phyloP scores from a whole-genome alignment of 192 early-diverging fungal genomes.

The Backusella tuberculispora region DNA sequence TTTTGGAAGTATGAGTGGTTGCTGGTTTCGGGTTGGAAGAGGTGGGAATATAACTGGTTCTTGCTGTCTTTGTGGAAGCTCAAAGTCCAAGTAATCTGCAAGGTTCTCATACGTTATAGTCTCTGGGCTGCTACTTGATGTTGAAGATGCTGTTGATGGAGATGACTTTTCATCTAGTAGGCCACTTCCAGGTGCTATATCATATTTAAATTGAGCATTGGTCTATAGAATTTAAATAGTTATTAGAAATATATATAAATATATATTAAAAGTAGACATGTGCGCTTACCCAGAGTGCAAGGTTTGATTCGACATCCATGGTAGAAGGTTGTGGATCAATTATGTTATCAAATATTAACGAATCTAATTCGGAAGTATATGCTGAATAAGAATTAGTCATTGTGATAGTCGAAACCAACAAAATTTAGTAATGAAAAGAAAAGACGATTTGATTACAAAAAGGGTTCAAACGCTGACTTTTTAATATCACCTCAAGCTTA shows the following conservation, averaged over 20 bases:
- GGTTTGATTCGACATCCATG: conserved; percentile 18
- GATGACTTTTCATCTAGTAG: conserved; percentile 30
- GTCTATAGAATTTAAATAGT: conserved; percentile 30
- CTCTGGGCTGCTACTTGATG: conserved; percentile 1
- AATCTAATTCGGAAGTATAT: conserved; percentile 14
- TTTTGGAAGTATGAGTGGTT: conserved; percentile 13
- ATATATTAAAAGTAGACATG: neutral
- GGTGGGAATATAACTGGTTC: neutral
- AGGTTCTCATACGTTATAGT: conserved; percentile 25
- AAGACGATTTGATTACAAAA: neutral
- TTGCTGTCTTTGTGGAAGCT: conserved; percentile 22
- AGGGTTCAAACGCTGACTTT: conserved; percentile 7
- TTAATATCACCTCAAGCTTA: neutral
- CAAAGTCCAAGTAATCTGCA: conserved; percentile 38
- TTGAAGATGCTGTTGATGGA: conserved; percentile 1
- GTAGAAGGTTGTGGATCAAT: neutral
- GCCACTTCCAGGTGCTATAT: conserved; percentile 52
- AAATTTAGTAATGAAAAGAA: conserved; percentile 5
- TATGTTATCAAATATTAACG: conserved; percentile 20
- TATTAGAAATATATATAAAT: neutral
- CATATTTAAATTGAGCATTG: conserved; percentile 75
- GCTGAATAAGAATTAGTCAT: conserved; percentile 15
- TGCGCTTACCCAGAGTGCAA: conserved; percentile 27
- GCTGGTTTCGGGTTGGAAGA: neutral
- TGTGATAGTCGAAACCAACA: neutral